Evolutionary conservation across 768 basidiomycete species (phyloP).

Genomic region (Clavaria fumosa): DNA sequence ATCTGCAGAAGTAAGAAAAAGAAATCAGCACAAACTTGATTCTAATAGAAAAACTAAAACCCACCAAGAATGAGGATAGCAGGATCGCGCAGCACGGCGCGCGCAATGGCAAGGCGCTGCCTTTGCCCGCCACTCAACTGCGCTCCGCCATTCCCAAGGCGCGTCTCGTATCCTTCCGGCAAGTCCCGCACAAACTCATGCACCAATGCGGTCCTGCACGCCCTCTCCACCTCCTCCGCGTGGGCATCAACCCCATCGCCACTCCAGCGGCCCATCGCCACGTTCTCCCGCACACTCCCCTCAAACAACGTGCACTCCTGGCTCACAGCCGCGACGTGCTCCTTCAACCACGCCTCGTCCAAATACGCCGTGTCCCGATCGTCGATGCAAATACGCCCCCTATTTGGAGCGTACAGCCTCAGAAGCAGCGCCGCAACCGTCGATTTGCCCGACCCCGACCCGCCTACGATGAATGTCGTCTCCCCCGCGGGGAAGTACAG

Average conservation of each 20-base stretch:
- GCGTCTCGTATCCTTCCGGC: slow-evolving; percentile 61
- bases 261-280: slow-evolving; percentile 60
- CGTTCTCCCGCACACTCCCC: slow-evolving; percentile 59
- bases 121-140: slow-evolving; percentile 63
- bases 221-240: slow-evolving; percentile 48
- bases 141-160: slow-evolving; percentile 45
- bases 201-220: slow-evolving; percentile 54
- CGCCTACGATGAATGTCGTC: slow-evolving; percentile 68
- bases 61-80: slow-evolving; percentile 61
- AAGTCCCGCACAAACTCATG: slow-evolving; percentile 56
- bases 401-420: slow-evolving; percentile 40
- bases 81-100: slow-evolving; percentile 57
- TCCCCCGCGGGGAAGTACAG: slow-evolving; percentile 60
- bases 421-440: slow-evolving; percentile 61
- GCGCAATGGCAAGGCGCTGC: slow-evolving; percentile 61
- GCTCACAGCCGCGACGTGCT: slow-evolving; percentile 46
- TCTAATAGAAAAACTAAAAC: too few species aligned
- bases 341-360: slow-evolving; percentile 40
- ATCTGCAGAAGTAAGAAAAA: slow-evolving; percentile 19
- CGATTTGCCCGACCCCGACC: slow-evolving; percentile 66
- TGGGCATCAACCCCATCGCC: slow-evolving; percentile 49
- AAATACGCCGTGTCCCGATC: slow-evolving; percentile 51
- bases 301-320: slow-evolving; percentile 63
- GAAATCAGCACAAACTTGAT: too few species aligned
- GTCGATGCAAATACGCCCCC: slow-evolving; percentile 49